Base-by-base conservation (phyloP, 2,329 filamentous ascomycete species). In the Bipolaris oryzae region DNA sequence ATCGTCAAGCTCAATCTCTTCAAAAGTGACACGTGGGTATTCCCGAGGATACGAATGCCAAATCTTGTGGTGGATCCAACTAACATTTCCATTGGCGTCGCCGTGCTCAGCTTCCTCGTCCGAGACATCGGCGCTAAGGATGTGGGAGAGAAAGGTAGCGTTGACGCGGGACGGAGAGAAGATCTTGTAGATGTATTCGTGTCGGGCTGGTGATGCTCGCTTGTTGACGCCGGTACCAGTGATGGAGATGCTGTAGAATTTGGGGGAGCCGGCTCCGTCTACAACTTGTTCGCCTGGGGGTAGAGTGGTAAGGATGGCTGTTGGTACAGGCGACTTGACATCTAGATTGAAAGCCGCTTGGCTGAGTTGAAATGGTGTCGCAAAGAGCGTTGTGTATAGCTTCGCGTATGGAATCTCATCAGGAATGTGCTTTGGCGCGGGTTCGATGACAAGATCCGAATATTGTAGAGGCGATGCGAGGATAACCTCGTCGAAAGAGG, bases 1-100 rank as follows among this genome's bases (percentile, higher is more conserved):
- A 1, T 72, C 62, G 5, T 85, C 87, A 3, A 97, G 73, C 60
- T 88, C 80, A 3, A 89, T 85, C 58, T 95, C 89, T 65, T 97
- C 92, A 74, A 98, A 99, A 0, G 90, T 93, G 0, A 92, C 87
- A 0, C 92, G 85, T 0, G 94, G 94, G n/a, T 87, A 85, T 66
- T 92, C 86, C 61, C 91, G 87, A 0, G 95, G 95, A 74, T 98
- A 99, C 0, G 89, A 88, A 63, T 94, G 77, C 85, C 96, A 98
- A 28, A 96, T 84, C 48, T 76, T 76, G 18, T 77, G 66, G 31
- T 72, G 53, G 7, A 75, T 68, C 72, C 72, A 75, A 50, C 65
- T 73, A 5, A 75, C 63, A 4, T 58, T 53, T 9, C 70, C 70
- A 33, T 73, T 60, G 66, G 23, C 75, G 63, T 45, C 79, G 13